Evolutionary conservation across 2,329 filamentous ascomycete species (phyloP).

Genomic region (Arthrobotrys entomopaga): DNA sequence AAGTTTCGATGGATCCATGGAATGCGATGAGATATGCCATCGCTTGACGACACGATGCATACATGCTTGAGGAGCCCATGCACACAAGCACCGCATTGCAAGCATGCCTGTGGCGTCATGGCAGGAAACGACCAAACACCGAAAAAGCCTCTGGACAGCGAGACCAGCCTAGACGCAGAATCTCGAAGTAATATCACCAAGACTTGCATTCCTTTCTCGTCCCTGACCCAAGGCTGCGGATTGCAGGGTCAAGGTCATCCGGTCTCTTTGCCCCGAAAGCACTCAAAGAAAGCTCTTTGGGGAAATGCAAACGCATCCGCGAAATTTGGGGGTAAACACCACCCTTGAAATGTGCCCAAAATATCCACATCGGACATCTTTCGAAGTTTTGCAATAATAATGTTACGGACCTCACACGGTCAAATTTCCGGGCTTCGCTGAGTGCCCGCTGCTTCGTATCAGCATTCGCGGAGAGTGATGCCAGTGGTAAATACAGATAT

Average conservation of each 20-base stretch:
- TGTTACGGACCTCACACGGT: constrained; percentile 17
- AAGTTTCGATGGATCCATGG: constrained; percentile 13
- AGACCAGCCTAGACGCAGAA: not conserved
- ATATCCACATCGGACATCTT: constrained; percentile 14
- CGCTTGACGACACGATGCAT: constrained; percentile 17
- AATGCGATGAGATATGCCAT: constrained; percentile 34
- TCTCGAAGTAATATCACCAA: constrained; percentile 18
- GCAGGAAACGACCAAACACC: not conserved
- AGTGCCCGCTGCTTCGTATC: constrained; percentile 30
- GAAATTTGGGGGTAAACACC: constrained; percentile 26
- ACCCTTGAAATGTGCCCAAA: constrained; percentile 2
- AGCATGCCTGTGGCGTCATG: not conserved
- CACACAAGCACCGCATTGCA: constrained; percentile 15
- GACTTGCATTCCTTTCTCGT: constrained; percentile 38
- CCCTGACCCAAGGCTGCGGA: constrained; percentile 44
- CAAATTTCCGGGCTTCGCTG: constrained; percentile 41
- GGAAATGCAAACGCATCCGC: constrained; percentile 31
- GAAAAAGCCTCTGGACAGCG: not conserved
- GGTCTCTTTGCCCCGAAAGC: constrained; percentile 17
- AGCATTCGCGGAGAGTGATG: constrained; percentile 17
- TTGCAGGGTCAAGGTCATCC: constrained; percentile 46
- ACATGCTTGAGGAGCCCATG: not conserved
- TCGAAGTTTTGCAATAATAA: constrained; percentile 15
- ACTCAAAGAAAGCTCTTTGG: constrained; percentile 11
- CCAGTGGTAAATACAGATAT: constrained; percentile 3